Base-by-base conservation (phyloP, 2,329 filamentous ascomycete species). In the Reticulascus tulasneorum region DNA sequence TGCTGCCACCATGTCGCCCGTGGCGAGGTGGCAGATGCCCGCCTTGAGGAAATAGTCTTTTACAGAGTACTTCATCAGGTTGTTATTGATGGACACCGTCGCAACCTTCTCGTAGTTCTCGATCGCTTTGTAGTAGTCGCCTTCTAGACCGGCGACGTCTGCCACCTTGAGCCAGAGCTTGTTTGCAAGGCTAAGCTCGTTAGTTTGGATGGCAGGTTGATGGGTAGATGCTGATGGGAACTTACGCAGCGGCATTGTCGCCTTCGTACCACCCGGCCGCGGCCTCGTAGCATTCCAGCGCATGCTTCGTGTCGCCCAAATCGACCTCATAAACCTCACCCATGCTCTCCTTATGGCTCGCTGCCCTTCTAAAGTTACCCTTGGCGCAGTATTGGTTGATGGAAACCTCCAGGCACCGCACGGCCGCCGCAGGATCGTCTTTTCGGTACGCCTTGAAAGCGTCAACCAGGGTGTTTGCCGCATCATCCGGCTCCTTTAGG, bases 31-130 rank as follows among this genome's bases (percentile, higher is more conserved):
- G 67, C 90, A 96, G 56, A 97, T 86, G 21, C 89, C 90, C 1
- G 88, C 87, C 67, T 96, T 95, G 54, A 97, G 75, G 54, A 96
- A 82, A 66, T 96, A 96, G 48, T 96, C 89, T 64, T 96, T 97
- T 46, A 97, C 88, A 30, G 80, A 87, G 78, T 87, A 94, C 58
- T 83, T 86, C 86, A 94, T 91, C 40, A 95, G 71, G 61, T 94
- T 93, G 70, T 94, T 96, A 62, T 82, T 82, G 52, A 95, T 81
- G 23, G 84, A 84, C 27, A 77, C 75, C 38, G 77, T 74, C 26
- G 88, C 85, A 31, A 96, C 87, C 54, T 84, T 82, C 61, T 97
- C 91, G 66, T 85, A 96, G 49, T 82, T 75, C 45, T 83, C 75
- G 50, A 90, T 87, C 38, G 88, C 79, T 62, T 84, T 87, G 67